Evolutionary conservation across 768 basidiomycete genomes (phyloP).

Genomic region (Auriscalpium vulgare): DNA sequence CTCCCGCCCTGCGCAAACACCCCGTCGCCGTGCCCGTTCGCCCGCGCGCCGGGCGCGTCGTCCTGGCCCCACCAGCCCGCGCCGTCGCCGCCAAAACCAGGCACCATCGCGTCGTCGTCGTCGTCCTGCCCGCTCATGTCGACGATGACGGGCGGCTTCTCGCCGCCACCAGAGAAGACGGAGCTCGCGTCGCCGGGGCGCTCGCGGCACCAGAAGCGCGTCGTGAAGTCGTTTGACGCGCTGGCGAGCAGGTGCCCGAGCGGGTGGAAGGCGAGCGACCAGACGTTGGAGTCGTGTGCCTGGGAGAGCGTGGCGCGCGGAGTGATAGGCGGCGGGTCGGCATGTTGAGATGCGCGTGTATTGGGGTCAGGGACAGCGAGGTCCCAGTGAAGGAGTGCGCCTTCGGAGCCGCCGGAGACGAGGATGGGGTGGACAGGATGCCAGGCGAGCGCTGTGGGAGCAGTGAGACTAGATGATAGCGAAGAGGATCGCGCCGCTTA

Average conservation of each 20-base stretch:
- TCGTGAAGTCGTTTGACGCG: slow-evolving; percentile 97
- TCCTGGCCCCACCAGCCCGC: slow-evolving; percentile 16
- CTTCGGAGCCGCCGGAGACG: slow-evolving; percentile 91
- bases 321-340: slow-evolving; percentile 24
- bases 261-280: slow-evolving; percentile 92
- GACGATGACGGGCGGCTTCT: slow-evolving; percentile 69
- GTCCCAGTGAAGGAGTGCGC: slow-evolving; percentile 92
- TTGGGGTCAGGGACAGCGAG: slow-evolving; percentile 51
- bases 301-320: slow-evolving; percentile 86
- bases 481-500: slow-evolving; percentile 29
- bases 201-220: slow-evolving; percentile 96
- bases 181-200: slow-evolving; percentile 76
- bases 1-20: slow-evolving; percentile 31
- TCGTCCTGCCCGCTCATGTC: slow-evolving; percentile 48
- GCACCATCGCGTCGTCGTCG: slow-evolving; percentile 69
- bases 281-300: slow-evolving; percentile 97
- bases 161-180: slow-evolving; percentile 73
- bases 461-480: not conserved
- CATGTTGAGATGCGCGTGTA: slow-evolving; percentile 36
- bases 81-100: slow-evolving; percentile 54
- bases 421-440: slow-evolving; percentile 91
- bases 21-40: slow-evolving; percentile 14
- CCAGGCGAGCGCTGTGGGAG: slow-evolving; percentile 75
- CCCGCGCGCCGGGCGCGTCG: slow-evolving; percentile 10
- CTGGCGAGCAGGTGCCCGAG: slow-evolving; percentile 90